Conservation (phyloP, 441 rosid genomes). For the Melastoma candidum region DNA sequence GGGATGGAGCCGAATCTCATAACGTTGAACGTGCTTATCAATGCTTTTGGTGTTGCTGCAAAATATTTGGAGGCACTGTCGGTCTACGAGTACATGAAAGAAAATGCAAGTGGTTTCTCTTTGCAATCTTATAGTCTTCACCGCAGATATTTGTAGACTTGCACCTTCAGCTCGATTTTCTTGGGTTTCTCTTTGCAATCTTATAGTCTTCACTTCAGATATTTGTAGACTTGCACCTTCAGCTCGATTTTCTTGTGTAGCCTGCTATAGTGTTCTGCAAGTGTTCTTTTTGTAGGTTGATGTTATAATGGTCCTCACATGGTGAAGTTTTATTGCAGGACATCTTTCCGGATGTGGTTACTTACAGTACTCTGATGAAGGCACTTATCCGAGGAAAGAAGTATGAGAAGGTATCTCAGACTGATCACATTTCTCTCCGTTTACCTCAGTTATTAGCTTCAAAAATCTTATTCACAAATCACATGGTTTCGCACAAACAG, state of each 20-base stretch:
- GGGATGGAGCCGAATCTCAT: slow-evolving; percentile 53
- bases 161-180: too few species aligned
- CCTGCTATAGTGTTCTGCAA: background rate
- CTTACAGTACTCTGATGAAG: slow-evolving; percentile 62
- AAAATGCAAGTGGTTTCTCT: slow-evolving; percentile 25
- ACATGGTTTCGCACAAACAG: slow-evolving; percentile 17
- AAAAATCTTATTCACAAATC: background rate
- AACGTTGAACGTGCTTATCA: slow-evolving; percentile 59
- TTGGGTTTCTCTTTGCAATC: too few species aligned
- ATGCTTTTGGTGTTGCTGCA: slow-evolving; percentile 61
- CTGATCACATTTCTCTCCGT: too few species aligned
- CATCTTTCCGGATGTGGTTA: slow-evolving; percentile 55
- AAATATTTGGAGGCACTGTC: slow-evolving; percentile 51
- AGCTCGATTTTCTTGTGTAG: too few species aligned
- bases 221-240: too few species aligned
- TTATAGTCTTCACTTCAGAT: too few species aligned
- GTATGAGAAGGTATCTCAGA: slow-evolving; percentile 35
- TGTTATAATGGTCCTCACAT: slow-evolving; percentile 3
- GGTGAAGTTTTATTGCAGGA: slow-evolving; percentile 26
- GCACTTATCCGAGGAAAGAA: slow-evolving; percentile 54
- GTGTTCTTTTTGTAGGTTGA: background rate
- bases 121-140: too few species aligned
- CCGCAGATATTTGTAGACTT: too few species aligned
- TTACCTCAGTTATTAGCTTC: slow-evolving; percentile 3
- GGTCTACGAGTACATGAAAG: slow-evolving; percentile 43